Conservation (phyloP, 371 early-diverging fungal species). For the Mucor indicus region DNA sequence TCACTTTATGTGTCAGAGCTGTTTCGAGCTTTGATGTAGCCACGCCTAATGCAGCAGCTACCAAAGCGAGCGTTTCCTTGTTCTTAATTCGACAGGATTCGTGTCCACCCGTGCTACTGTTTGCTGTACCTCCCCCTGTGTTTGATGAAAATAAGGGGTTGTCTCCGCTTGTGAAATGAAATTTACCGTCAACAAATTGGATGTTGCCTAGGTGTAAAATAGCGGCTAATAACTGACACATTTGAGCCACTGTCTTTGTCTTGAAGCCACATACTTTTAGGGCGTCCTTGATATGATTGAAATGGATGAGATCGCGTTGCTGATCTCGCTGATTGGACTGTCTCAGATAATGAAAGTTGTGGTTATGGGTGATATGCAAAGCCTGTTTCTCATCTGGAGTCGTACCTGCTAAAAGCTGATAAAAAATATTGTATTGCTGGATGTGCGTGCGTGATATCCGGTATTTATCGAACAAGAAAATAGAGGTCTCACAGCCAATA, state of each 20-base stretch:
- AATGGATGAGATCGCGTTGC: constrained; percentile 32
- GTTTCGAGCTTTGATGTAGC: constrained; percentile 48
- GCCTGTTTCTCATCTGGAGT: constrained; percentile 56
- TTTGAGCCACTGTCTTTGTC: constrained; percentile 61
- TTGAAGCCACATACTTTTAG: constrained; percentile 76
- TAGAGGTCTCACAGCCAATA: constrained; percentile 72
- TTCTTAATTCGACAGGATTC: constrained; percentile 58
- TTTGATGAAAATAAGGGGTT: neutral
- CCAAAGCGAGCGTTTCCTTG: constrained; percentile 65
- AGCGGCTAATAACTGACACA: constrained; percentile 68
- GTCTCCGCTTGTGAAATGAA: constrained; percentile 8
- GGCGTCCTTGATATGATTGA: constrained; percentile 60
- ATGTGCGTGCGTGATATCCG: constrained; percentile 59
- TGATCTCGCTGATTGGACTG: constrained; percentile 20
- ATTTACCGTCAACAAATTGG: constrained; percentile 59
- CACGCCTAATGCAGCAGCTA: constrained; percentile 82
- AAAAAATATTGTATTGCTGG: constrained; percentile 82
- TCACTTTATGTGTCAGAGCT: constrained; percentile 65
- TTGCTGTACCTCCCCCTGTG: constrained; percentile 1
- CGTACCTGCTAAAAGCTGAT: constrained; percentile 69
- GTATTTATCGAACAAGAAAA: constrained; percentile 78
- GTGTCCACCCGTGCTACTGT: constrained; percentile 29
- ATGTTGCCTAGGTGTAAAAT: constrained; percentile 77
- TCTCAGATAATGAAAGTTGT: constrained; percentile 58
- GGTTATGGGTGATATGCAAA: constrained; percentile 52